Conservation (phyloP, 441 rosid genomes). For the Isatis lusitanica region DNA sequence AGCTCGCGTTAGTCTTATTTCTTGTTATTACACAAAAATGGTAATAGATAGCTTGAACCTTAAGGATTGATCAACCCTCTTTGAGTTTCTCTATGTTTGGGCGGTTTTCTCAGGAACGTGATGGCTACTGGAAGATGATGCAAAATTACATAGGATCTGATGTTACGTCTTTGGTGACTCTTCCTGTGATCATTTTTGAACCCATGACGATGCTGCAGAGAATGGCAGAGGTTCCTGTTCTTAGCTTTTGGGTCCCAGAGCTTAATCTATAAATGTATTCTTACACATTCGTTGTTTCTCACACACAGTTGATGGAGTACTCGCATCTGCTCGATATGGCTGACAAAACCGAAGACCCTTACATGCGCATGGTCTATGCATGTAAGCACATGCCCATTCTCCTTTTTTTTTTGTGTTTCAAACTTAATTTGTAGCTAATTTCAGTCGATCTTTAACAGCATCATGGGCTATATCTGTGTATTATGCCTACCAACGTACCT, state of each 20-base stretch:
- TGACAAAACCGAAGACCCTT: slow-evolving; percentile 89
- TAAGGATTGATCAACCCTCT: neutral
- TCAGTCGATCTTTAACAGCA: slow-evolving; percentile 64
- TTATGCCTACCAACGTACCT: slow-evolving; percentile 78
- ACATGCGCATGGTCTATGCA: slow-evolving; percentile 91
- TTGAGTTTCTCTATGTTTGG: neutral
- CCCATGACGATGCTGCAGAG: slow-evolving; percentile 94
- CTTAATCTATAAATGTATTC: too few species aligned
- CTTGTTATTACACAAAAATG: neutral
- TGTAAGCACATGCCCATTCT: slow-evolving; percentile 44
- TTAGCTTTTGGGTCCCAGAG: neutral
- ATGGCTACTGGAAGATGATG: slow-evolving; percentile 96
- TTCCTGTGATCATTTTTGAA: slow-evolving; percentile 92
- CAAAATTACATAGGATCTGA: slow-evolving; percentile 92
- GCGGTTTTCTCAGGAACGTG: slow-evolving; percentile 64
- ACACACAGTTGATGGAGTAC: slow-evolving; percentile 88
- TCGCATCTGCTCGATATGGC: slow-evolving; percentile 86
- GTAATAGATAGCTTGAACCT: neutral
- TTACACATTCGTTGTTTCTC: neutral
- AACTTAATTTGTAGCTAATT: slow-evolving; percentile 50
- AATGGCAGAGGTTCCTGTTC: slow-evolving; percentile 84
- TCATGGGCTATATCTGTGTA: slow-evolving; percentile 91
- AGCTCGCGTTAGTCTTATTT: too few species aligned
- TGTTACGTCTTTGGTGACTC: slow-evolving; percentile 95
- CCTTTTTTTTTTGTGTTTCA: neutral